Base-by-base conservation (phyloP, 352 stramenopile species). In the Globisporangium uncinulatum region DNA sequence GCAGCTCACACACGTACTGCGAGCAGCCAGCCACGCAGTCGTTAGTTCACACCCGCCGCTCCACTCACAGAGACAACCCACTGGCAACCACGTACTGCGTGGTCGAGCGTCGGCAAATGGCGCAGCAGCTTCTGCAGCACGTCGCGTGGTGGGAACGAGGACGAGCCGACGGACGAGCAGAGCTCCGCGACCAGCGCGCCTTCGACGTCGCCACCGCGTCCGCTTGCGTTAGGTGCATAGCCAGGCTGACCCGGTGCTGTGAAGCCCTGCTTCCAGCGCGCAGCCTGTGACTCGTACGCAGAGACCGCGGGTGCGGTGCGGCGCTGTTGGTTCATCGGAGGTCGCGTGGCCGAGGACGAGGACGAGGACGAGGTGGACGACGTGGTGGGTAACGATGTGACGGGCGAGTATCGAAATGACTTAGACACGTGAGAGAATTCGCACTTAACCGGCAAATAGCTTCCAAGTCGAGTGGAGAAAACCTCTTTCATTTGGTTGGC, bases 1-100 rank as follows among this genome's bases (percentile, higher is more conserved):
- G 69, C 29, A 92, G 69, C 64, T 94, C 80, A 54, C 84, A 92
- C 32, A 90, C 64, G 55, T 94, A 94, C 76, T 92, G 34, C 7
- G 34, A 39, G 34, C 34, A 8, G 10, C 34, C 34, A 39, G 34
- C 34, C 34, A 7, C 34, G 34, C 24, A 29, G 24, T 29, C 24
- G 24, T 29, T 29, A 1, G 24, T 29, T 29, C 24, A 29, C 24
- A 29, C 24, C 24, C 24, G 24, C 24, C 24, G 4, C 4, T 29
- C 24, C 24, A 29, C 24, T 29, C 24, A 21, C 36, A 51, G 4
- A 46, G 36, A 2, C 6, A 20, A 46, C 2, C 10, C 29, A 42
- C 17, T 6, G 6, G 4, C 21, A 46, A 2, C 9, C 32, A 70
- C 63, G 44, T 55, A 91, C 78, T 45, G 71, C 63, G 47, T 91